Evolutionary conservation across 1,139 yeast genomes (phyloP).

Genomic region (Saccharomycopsis crataegensis): DNA sequence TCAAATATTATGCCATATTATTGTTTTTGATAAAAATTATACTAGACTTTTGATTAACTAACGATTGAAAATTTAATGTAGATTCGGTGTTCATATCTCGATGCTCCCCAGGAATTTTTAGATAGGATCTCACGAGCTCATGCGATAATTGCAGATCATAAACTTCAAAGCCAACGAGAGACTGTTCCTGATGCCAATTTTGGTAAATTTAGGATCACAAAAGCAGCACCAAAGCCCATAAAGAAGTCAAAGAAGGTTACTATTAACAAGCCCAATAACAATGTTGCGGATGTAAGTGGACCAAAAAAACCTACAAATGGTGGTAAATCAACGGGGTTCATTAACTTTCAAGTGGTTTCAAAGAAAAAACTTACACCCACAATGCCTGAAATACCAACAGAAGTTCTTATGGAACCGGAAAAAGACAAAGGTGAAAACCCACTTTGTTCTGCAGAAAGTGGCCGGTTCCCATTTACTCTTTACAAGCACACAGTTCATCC

Average conservation of each 20-base stretch:
- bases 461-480: neutral
- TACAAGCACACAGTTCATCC: neutral
- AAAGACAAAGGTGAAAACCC: no score
- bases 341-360: no score
- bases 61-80: neutral
- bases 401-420: neutral
- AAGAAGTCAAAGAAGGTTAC: neutral
- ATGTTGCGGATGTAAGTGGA: neutral
- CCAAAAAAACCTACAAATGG: neutral
- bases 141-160: conserved; percentile 12
- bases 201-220: conserved; percentile 12
- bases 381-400: no score
- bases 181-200: conserved; percentile 5
- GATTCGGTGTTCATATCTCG: conserved; percentile 15
- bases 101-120: conserved; percentile 15
- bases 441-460: neutral
- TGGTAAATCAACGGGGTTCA: no score
- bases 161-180: neutral
- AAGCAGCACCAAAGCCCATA: neutral
- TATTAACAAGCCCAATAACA: neutral
- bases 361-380: no score
- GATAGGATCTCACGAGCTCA: conserved; percentile 15
- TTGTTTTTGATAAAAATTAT: neutral
- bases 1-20: neutral
- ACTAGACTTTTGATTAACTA: neutral